phyloP scores from a whole-genome alignment of 805 yeast genomes.

The Huiozyma naganishii region DNA sequence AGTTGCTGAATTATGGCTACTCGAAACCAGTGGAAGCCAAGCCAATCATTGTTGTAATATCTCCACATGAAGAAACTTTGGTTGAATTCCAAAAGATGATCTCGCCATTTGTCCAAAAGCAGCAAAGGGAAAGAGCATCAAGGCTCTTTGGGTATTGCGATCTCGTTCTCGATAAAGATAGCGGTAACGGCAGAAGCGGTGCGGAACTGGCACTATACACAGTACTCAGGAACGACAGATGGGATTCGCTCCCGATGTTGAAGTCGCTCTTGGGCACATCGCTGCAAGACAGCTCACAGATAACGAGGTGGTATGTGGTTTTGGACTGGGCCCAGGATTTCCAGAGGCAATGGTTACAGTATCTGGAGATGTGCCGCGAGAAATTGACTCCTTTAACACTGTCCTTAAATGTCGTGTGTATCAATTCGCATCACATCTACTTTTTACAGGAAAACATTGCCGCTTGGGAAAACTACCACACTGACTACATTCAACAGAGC shows the following conservation, averaged over 20 bases:
- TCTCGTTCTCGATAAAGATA: too few species aligned
- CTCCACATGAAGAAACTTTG: too few species aligned
- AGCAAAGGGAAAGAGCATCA: too few species aligned
- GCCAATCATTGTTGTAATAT: too few species aligned
- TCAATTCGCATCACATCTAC: conserved; percentile 11
- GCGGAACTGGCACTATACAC: too few species aligned
- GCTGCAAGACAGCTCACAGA: background rate
- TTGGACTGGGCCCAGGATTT: conserved; percentile 16
- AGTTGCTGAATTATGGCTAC: too few species aligned
- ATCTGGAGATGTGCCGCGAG: conserved; percentile 4
- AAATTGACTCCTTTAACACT: background rate
- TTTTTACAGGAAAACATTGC: conserved; percentile 11
- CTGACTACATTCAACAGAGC: conserved; percentile 19
- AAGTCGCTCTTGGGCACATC: background rate
- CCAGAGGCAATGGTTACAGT: conserved; percentile 16
- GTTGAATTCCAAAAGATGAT: too few species aligned
- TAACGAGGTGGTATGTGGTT: conserved; percentile 7
- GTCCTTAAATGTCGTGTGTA: conserved; percentile 7
- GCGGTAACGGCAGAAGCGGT: too few species aligned
- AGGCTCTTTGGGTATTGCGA: too few species aligned
- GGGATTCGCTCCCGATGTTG: background rate
- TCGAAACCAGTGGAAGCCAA: too few species aligned
- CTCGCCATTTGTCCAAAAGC: too few species aligned
- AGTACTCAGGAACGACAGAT: too few species aligned
- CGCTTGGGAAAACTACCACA: conserved; percentile 14